phyloP scores from a whole-genome alignment of 2,329 filamentous ascomycete species.

The Didymella exigua region DNA sequence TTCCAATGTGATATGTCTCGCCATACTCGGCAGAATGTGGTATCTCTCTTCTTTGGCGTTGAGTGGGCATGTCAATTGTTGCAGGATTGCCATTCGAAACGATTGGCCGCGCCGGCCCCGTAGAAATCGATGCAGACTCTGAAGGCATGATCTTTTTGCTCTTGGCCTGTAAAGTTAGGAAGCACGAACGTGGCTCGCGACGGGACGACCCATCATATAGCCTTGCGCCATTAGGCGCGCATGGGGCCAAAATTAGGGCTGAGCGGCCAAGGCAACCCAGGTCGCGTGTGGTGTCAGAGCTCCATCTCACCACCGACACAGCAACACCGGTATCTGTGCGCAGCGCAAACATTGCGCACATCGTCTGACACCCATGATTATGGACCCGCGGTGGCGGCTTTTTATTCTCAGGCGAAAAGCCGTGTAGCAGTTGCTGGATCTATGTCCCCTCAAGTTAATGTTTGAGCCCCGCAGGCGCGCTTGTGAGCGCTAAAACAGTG shows the following conservation, averaged over 20 bases:
- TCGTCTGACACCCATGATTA: not conserved
- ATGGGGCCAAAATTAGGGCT: slow-evolving; percentile 9
- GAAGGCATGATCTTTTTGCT: not conserved
- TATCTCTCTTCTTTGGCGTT: not conserved
- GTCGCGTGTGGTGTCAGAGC: slow-evolving; percentile 4
- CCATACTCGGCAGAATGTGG: not conserved
- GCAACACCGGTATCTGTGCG: not conserved
- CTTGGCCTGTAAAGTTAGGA: not conserved
- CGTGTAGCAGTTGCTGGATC: not conserved
- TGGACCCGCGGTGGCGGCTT: not conserved
- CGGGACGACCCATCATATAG: slow-evolving; percentile 17
- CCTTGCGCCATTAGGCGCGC: not conserved
- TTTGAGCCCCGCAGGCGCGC: slow-evolving; percentile 1
- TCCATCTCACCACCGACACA: not conserved
- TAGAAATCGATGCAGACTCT: not conserved
- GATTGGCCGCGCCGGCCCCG: not conserved
- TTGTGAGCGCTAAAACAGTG: not conserved
- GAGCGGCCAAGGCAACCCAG: not conserved
- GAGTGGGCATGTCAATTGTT: not conserved
- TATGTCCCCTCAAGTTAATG: not conserved
- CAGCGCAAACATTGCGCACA: not conserved
- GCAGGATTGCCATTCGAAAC: not conserved
- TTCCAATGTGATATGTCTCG: slow-evolving; percentile 9
- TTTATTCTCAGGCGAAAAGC: not conserved
- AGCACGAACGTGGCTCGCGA: not conserved